These are phyloP conservation scores for Neurospora intermedia DNA, from an alignment of 495 filamentous ascomycete species.

Conservation along the genomic window DNA sequence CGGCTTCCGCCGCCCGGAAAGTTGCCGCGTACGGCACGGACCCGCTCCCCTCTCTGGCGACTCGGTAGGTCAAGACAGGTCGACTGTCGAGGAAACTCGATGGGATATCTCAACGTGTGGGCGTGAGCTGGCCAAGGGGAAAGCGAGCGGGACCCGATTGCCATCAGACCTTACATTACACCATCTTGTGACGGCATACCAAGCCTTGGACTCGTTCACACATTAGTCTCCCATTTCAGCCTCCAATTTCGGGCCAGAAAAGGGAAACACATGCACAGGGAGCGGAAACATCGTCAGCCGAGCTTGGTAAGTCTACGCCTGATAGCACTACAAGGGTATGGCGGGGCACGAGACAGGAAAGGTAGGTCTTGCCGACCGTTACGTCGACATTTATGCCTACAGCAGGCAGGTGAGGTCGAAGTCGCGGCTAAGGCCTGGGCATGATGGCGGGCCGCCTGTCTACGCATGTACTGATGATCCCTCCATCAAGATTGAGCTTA, in stretches of 20 bases:
- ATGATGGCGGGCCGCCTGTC: not conserved
- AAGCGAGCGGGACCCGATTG: no score
- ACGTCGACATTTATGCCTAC: not conserved
- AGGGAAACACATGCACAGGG: not conserved
- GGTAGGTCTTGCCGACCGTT: not conserved
- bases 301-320: not conserved
- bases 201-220: not conserved
- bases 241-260: not conserved
- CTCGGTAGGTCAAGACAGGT: not conserved
- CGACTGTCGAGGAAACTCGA: not conserved
- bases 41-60: not conserved
- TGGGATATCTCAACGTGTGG: conserved; percentile 1
- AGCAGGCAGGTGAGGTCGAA: not conserved
- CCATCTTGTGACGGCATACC: not conserved
- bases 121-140: not conserved
- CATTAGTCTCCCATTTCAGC: not conserved
- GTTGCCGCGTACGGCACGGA: not conserved
- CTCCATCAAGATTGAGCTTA: not conserved
- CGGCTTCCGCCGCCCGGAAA: not conserved
- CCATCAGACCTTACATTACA: no score
- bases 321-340: not conserved
- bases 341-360: not conserved
- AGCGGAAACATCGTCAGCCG: not conserved
- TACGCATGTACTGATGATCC: not conserved
- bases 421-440: not conserved